Evolutionary conservation across 495 filamentous ascomycete genomes (phyloP), one percentile per base, ranked within the genome.

Genomic region (Hamigera avellanea): DNA sequence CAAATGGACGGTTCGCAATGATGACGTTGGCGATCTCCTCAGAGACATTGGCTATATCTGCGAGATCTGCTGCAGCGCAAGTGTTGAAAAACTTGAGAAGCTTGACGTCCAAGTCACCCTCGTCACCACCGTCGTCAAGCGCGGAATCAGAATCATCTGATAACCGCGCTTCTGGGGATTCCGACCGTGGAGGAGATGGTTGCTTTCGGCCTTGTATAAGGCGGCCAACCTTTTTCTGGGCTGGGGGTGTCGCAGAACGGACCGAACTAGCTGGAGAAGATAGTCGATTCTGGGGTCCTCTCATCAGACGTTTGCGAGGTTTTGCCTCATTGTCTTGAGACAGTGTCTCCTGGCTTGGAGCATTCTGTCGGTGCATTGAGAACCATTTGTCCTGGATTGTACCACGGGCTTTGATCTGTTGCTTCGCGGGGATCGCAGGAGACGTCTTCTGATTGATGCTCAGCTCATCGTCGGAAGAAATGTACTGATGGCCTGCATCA

Each of bases 1-100:
- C 44, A 42, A 88, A 95, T 0, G 87, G 86, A 25, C 80, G 75
- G 27, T 79, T 60, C 0, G 71, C 62, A 1, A 89, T 53, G 40
- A 98, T 72, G 8, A 72, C 32, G 18, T 75, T 59, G 0, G 84
- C 81, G 35, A 71, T 64, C 9, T 76, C 75, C 39, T 81, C 74
- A 2, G 78, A 78, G 14, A 80, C 73, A 31, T 70, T 71, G 9
- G 84, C 79, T 29, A 93, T 78, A 48, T 93, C 86, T 2, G 77
- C 72, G 13, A 98, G 69, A 32, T 84, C 79, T 17, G 77, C 66
- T 12, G 66, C 58, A 2, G 72, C 69, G 57, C 84, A 91, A 0
- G 67, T 78, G 50, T 98, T 96, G 58, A 98, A 75, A 52, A 85
- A 93, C 0, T 75, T 67, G 13, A 96, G 61, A 1, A 95, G 74